Evolutionary conservation across 2,329 filamentous ascomycete species (phyloP).

Genomic region (Nigrospora oryzae): DNA sequence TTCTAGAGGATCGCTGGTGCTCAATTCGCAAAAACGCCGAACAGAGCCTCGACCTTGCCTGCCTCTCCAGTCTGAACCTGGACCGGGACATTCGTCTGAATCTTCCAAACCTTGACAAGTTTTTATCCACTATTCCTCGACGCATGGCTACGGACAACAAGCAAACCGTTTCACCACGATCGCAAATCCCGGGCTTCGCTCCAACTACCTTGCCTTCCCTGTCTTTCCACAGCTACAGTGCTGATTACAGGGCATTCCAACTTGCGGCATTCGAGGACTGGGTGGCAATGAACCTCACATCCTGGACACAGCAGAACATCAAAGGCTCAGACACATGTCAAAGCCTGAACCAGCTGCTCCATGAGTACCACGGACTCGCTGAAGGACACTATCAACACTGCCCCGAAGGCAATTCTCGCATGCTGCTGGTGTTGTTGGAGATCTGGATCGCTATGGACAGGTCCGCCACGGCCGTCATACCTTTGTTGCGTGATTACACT

Average conservation of each 20-base stretch:
- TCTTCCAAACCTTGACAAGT: neutral
- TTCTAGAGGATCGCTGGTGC: neutral
- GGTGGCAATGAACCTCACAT: neutral
- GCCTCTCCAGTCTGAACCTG: neutral
- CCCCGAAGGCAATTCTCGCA: neutral
- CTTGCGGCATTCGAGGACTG: neutral
- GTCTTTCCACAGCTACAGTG: neutral
- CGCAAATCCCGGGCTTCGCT: neutral
- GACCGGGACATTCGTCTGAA: neutral
- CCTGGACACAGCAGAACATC: neutral
- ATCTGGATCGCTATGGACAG: neutral
- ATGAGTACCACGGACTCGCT: neutral
- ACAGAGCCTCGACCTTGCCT: neutral
- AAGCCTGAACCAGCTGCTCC: neutral
- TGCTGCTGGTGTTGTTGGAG: constrained; percentile 1
- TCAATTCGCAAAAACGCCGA: neutral
- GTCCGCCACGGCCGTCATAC: neutral
- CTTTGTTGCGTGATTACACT: neutral
- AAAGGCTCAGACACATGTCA: neutral
- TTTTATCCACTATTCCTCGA: neutral
- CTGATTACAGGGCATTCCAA: neutral
- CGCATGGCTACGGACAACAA: neutral
- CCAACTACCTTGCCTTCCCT: too few species aligned
- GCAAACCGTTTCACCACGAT: neutral
- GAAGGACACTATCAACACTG: neutral